Evolutionary conservation across 495 filamentous ascomycete species (phyloP), one percentile per base, ranked within the genome.

Genomic region (Penicillium herquei): DNA sequence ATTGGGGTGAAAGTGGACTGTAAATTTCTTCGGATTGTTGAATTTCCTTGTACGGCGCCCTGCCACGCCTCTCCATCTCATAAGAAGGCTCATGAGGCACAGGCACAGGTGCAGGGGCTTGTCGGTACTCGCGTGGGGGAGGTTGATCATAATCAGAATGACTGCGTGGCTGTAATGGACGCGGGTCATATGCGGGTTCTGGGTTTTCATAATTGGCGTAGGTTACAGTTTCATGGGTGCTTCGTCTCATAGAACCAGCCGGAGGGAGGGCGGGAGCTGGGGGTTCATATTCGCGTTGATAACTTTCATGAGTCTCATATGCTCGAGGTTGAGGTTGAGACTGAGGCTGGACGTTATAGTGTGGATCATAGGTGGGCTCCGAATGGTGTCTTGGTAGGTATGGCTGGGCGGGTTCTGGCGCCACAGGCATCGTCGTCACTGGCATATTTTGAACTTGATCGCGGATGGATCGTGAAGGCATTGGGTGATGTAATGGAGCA

Each of bases 251-350:
- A 46, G 16, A 48, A 35, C 48, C 55, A 2, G 51, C 45, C 18
- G 58, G 54, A 30, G 59, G 57, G 37, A 64, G 61, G 32, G 54
- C 51, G 13, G 58, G 64, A 34, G 57, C 56, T 3, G 65, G 45
- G 6, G 54, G 33, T 21, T 66, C 63, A 67, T 69, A 72, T 54
- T 72, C 70, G 14, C 62, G 58, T 3, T 67, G 61, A 17, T 70
- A 64, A 51, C 63, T 53, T 49, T 70, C 68, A 10, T 62, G 58
- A 17, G 58, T 56, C 18, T 74, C 72, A 44, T 77, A 71, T 26
- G 31, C 51, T 49, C 55, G 48, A n/a, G 58, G 32, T 11, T 62
- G 57, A 8, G 64, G 43, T n/a, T 44, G 57, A 18, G 60, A 32
- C 9, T 62, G 57, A 8, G 64, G 48, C 12, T 44, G 57, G 17